phyloP scores from a whole-genome alignment of 768 basidiomycete species.

The Dendrothele bispora region DNA sequence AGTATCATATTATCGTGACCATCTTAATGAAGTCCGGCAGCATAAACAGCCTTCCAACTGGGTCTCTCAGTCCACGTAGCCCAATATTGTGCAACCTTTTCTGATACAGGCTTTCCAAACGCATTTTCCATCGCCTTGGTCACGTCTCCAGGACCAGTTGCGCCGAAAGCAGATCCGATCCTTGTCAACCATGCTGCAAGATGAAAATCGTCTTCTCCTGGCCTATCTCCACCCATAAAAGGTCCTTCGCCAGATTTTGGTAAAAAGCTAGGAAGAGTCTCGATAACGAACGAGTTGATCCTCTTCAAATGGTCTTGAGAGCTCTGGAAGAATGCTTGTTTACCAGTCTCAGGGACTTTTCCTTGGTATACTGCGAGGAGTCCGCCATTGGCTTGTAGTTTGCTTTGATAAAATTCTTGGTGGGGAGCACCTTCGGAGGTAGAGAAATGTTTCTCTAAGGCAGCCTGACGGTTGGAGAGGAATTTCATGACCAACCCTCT shows the following conservation, averaged over 20 bases:
- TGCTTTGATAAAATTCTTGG: slow-evolving; percentile 45
- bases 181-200: slow-evolving; percentile 53
- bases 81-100: slow-evolving; percentile 42
- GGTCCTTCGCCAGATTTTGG: slow-evolving; percentile 37
- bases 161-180: slow-evolving; percentile 38
- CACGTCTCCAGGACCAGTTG: slow-evolving; percentile 34
- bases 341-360: slow-evolving; percentile 31
- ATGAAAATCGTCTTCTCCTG: slow-evolving; percentile 58
- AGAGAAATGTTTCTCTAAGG: slow-evolving; percentile 35
- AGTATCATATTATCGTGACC: too few species aligned
- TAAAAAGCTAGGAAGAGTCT: slow-evolving; percentile 39
- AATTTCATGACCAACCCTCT: too few species aligned
- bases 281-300: slow-evolving; percentile 35
- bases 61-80: slow-evolving; percentile 42
- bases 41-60: slow-evolving; percentile 47
- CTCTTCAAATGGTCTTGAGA: slow-evolving; percentile 38
- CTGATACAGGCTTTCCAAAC: slow-evolving; percentile 35
- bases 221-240: slow-evolving; percentile 48
- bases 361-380: slow-evolving; percentile 43
- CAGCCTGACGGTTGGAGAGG: slow-evolving; percentile 37
- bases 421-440: slow-evolving; percentile 32
- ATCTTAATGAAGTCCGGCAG: slow-evolving; percentile 40
- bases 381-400: slow-evolving; percentile 37
- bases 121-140: slow-evolving; percentile 36
- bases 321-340: slow-evolving; percentile 36